Evolutionary conservation across 805 yeast genomes (phyloP).

Genomic region (Candida morakotiae): DNA sequence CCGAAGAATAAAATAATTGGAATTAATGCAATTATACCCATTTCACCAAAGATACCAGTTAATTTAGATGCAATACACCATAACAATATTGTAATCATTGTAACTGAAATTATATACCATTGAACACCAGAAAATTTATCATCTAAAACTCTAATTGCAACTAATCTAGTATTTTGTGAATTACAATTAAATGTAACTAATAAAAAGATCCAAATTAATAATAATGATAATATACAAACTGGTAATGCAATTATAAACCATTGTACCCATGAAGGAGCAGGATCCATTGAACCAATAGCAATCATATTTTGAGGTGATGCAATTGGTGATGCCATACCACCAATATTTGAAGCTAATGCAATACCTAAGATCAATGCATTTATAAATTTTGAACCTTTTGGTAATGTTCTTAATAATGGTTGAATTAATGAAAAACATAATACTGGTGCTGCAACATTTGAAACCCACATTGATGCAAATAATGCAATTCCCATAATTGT

Average conservation of each 20-base stretch:
- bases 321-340: conserved; percentile 55
- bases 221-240: conserved; percentile 36
- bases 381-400: conserved; percentile 36
- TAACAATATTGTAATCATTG: conserved; percentile 67
- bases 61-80: conserved; percentile 88
- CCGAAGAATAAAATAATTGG: conserved; percentile 93
- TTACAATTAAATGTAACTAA: conserved; percentile 54
- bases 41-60: conserved; percentile 77
- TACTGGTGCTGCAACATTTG: conserved; percentile 55
- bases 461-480: conserved; percentile 55
- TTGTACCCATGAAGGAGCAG: conserved; percentile 53
- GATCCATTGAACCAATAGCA: conserved; percentile 49
- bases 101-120: conserved; percentile 66
- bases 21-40: conserved; percentile 92
- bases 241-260: conserved; percentile 54
- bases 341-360: conserved; percentile 49
- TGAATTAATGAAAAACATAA: conserved; percentile 48
- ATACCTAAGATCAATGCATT: conserved; percentile 43
- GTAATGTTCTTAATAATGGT: conserved; percentile 44
- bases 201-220: conserved; percentile 45
- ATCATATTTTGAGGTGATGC: conserved; percentile 54
- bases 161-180: conserved; percentile 43
- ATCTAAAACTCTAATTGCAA: conserved; percentile 52
- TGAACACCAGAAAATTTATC: conserved; percentile 73
- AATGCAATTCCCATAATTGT: conserved; percentile 49